phyloP scores from a whole-genome alignment of 305 asterid species.

The Fraxinus floribunda region DNA sequence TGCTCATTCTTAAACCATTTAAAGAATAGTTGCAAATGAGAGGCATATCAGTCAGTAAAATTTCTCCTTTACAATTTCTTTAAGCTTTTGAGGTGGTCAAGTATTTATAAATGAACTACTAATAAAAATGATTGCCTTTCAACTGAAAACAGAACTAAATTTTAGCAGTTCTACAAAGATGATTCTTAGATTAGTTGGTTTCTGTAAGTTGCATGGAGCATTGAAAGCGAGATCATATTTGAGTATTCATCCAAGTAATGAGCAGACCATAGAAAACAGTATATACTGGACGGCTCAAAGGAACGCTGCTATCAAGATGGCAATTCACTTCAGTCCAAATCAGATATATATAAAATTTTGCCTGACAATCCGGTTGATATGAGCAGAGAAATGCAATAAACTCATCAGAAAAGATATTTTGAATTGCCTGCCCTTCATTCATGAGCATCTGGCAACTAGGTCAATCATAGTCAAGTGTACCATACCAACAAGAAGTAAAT shows the following conservation, averaged over 20 bases:
- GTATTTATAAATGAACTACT: neutral
- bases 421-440: neutral
- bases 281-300: slow-evolving; percentile 1
- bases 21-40: neutral
- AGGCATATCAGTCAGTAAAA: neutral
- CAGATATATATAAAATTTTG: neutral
- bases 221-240: slow-evolving; percentile 11
- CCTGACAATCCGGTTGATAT: neutral
- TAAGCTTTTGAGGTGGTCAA: neutral
- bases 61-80: neutral
- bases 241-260: slow-evolving; percentile 6
- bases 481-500: neutral
- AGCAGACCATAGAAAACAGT: slow-evolving; percentile 6
- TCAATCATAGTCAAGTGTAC: neutral
- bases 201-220: neutral
- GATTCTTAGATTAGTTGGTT: slow-evolving; percentile 12
- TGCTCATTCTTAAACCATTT: neutral
- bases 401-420: neutral
- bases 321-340: slow-evolving; percentile 11
- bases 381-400: neutral
- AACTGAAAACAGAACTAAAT: neutral
- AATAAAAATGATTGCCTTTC: neutral
- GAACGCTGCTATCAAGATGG: slow-evolving; percentile 12
- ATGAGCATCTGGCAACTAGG: neutral
- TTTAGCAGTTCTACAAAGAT: slow-evolving; percentile 1